Base-by-base conservation (phyloP, 805 yeast genomes). In the Schwanniomyces vanrijiae region DNA sequence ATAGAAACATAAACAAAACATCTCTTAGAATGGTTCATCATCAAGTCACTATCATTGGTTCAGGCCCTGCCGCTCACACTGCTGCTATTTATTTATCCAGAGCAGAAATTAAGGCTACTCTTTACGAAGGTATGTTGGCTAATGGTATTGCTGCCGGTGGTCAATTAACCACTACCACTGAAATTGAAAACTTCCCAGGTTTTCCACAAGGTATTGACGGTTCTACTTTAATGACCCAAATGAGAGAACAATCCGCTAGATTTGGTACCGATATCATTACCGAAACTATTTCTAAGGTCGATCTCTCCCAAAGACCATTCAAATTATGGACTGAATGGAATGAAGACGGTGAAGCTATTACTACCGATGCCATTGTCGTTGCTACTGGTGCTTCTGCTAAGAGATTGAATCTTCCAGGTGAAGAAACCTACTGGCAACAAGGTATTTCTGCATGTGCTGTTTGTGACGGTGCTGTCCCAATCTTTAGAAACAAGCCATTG, bases 371-470 rank as follows among this genome's bases (percentile, higher is more conserved):
- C 28, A 83, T 94, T 44, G 84, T 94, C 56, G 70, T 94, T 53
- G 96, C 99, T 55, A 94, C 99, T 41, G 99, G 99, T 65, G 99
- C 99, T 19, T 86, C 96, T 35, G 99, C 99, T 49, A 90, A 86
- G 80, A 88, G 99, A 77, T 80, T 94, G 73, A 73, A 81, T 65
- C 76, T 94, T 52, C 96, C 97, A 49, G 99, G 99, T 60, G 99
- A 94, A 76, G 98, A 94, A 56, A 80, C 81, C 29, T 94, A 94
- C 82, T 94, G 99, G 99, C 99, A 94, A 78, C 87, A 86, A 68
- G 99, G 99, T 70, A 94, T 94, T 57, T 88, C 96, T 58, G 99
- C 99, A 14, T 94, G 99, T 78, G 99, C 99, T 35, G 99, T 94
- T 52, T 94, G 99, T 76, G 99, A 94, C 68, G 99, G 99, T 72